Conservation (phyloP, 179 eudicot species). For the Carnegiea gigantea region DNA sequence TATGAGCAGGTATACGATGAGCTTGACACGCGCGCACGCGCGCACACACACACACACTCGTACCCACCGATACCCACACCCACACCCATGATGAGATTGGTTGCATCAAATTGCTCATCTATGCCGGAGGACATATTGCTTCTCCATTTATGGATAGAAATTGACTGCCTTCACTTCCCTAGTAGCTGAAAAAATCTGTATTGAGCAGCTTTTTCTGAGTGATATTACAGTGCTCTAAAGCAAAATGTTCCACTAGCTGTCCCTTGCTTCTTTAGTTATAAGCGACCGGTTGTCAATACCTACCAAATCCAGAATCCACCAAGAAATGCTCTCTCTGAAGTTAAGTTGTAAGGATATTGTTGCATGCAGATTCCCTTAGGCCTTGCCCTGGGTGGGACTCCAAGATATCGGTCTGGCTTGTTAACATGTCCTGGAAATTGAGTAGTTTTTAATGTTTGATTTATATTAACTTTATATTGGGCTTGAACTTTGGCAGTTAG, state of each 20-base stretch:
- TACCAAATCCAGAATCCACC: background rate
- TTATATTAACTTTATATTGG: background rate
- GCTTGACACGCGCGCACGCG: no score
- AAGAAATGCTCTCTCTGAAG: background rate
- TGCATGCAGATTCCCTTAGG: background rate
- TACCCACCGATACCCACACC: no score
- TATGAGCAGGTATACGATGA: constrained; percentile 60
- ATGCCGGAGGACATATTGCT: constrained; percentile 4
- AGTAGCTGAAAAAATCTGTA: background rate
- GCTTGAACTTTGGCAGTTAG: background rate
- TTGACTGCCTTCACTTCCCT: background rate
- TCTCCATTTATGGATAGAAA: background rate
- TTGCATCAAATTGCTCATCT: background rate
- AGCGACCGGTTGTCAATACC: background rate
- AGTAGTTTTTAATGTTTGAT: background rate
- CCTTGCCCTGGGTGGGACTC: background rate
- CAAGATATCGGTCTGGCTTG: background rate
- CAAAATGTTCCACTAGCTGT: background rate
- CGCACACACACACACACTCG: no score
- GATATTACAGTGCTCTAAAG: background rate
- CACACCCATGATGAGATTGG: background rate
- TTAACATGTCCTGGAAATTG: background rate
- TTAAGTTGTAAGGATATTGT: background rate
- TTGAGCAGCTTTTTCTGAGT: background rate
- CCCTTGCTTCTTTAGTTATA: background rate